Percentiles rank a stretch among this genome's conserved stretches.
Evolutionary conservation across 768 basidiomycete species (phyloP).

Genomic region (Lenzites betulinus): DNA sequence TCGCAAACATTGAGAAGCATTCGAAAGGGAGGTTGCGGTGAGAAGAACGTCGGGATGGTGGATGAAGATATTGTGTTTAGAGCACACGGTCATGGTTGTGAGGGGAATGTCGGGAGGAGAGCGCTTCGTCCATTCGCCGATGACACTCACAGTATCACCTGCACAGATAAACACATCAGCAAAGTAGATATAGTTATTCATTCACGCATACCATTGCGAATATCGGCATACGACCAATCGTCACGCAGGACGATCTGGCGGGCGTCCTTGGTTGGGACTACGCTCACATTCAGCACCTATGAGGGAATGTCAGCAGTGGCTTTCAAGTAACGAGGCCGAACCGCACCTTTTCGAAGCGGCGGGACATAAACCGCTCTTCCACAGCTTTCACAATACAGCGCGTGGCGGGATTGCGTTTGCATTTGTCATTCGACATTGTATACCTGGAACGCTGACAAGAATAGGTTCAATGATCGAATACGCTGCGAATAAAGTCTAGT

Average conservation of each 20-base stretch:
- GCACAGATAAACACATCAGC: neutral
- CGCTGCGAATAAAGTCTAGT: neutral
- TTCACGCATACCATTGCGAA: conserved; percentile 53
- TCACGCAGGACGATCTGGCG: conserved; percentile 65
- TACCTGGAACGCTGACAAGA: neutral
- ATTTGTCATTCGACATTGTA: neutral
- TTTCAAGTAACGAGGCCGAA: no score
- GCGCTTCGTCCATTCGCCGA: conserved; percentile 46
- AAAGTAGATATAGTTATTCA: neutral
- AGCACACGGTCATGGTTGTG: conserved; percentile 57
- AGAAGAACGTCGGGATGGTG: conserved; percentile 91
- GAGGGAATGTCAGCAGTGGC: neutral
- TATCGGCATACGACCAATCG: conserved; percentile 73
- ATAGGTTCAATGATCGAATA: neutral
- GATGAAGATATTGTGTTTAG: conserved; percentile 70
- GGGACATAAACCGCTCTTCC: conserved; percentile 34
- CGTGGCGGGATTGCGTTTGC: conserved; percentile 42
- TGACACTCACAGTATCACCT: conserved; percentile 84
- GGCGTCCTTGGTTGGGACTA: conserved; percentile 40
- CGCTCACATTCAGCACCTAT: conserved; percentile 54
- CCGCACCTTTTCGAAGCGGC: conserved; percentile 46
- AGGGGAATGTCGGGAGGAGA: conserved; percentile 29
- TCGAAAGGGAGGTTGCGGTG: conserved; percentile 87
- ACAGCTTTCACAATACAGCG: conserved; percentile 60
- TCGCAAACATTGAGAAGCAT: conserved; percentile 78